Evolutionary conservation across 257 asterid genomes (phyloP).

Genomic region (Lycium ferocissimum): DNA sequence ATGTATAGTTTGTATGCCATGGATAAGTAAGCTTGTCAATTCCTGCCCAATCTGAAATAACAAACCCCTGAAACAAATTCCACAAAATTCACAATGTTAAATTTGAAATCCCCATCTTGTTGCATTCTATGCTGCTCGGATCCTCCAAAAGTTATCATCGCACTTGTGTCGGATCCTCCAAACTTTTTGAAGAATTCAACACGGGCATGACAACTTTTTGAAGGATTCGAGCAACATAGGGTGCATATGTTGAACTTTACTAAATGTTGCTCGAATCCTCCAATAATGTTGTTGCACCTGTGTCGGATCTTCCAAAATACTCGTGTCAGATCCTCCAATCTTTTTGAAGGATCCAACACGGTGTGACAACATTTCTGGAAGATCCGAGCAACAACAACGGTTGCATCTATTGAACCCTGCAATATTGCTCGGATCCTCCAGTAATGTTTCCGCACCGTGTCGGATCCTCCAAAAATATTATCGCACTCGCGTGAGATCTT

Average conservation of each 20-base stretch:
- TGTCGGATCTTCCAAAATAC: no score
- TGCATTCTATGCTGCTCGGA: neutral
- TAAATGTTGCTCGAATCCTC: neutral
- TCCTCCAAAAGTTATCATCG: neutral
- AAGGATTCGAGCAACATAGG: neutral
- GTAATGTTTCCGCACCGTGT: no score
- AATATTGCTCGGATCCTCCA: neutral
- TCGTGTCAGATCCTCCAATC: neutral
- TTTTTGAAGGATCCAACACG: no score
- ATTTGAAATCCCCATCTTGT: neutral
- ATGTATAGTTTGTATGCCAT: slow-evolving; percentile 34
- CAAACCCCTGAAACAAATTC: slow-evolving; percentile 34
- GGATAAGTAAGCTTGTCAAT: slow-evolving; percentile 34
- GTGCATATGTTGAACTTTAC: neutral
- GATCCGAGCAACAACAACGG: neutral
- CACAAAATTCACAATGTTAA: neutral
- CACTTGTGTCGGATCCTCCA: neutral
- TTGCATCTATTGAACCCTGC: neutral
- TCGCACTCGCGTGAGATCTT: neutral
- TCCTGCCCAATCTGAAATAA: slow-evolving; percentile 36
- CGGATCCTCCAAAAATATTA: neutral
- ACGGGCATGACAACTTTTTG: neutral
- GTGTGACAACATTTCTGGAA: neutral
- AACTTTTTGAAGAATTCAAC: neutral
- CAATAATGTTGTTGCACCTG: neutral